These are phyloP conservation scores for Solanum chacoense DNA, from an alignment of 305 asterid genomes.

Conservation along the genomic window DNA sequence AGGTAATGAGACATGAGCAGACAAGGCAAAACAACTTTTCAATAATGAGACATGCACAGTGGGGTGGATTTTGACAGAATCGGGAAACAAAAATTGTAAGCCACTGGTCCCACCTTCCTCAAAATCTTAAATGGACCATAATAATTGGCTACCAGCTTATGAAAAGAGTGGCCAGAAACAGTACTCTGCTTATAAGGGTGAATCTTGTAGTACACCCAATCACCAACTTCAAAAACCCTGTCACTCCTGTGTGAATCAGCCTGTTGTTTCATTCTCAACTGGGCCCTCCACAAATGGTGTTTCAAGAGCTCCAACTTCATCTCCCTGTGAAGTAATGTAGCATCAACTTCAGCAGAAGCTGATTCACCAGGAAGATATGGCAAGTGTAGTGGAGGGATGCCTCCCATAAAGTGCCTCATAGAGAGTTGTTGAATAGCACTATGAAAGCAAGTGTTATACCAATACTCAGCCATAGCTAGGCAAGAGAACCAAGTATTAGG, in stretches of 20 bases:
- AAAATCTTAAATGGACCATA: not conserved
- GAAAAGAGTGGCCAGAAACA: not conserved
- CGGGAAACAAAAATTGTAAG: not conserved
- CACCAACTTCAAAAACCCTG: not conserved
- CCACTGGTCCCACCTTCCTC: not conserved
- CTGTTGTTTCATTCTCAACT: not conserved
- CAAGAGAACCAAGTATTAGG: not conserved
- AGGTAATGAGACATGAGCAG: not conserved
- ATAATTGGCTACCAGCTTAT: not conserved
- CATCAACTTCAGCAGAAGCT: not conserved
- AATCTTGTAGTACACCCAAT: not conserved
- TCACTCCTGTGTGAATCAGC: no score
- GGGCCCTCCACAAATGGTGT: not conserved
- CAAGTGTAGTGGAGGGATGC: not conserved
- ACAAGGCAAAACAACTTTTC: not conserved
- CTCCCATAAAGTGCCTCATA: not conserved
- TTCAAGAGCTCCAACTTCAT: not conserved
- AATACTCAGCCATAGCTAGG: not conserved
- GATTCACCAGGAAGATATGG: not conserved
- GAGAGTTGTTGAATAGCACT: not conserved
- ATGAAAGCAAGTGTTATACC: not conserved
- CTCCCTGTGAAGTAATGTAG: not conserved
- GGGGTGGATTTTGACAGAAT: not conserved
- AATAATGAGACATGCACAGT: not conserved
- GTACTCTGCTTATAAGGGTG: not conserved